Base-by-base conservation (phyloP, 495 filamentous ascomycete genomes). In the Amniculicola lignicola region DNA sequence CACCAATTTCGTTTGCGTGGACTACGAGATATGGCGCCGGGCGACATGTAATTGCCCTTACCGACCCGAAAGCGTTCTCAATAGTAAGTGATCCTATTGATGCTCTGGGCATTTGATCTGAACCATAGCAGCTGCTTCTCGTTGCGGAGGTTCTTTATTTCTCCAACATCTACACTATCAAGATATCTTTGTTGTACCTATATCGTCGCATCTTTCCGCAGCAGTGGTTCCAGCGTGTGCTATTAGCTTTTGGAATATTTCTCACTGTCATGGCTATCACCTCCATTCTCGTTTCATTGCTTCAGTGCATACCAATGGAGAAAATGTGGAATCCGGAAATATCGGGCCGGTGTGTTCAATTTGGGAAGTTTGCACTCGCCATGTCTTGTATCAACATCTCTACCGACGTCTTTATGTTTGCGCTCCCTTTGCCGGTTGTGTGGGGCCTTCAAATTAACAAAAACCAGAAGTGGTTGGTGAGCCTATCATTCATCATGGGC, bases 291-390 rank as follows among this genome's bases (percentile, higher is more conserved):
- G 36, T 39, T 12, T 39, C 14, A 6, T 4, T 39, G 36, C n/a
- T 39, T 12, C 36, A 39, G n/a, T 39, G 36, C 36, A 39, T 39
- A 15, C 36, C 36, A 39, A 6, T 39, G n/a, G 6, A 39, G 6
- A 39, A 39, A 18, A 39, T 39, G 36, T 39, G 36, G 36, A 39
- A 15, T 15, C n/a, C 36, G 4, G 36, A 12, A 15, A 15, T 15
- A 6, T 15, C 36, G n/a, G n/a, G 36, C n/a, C 5, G 36, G n/a
- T 39, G 36, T 4, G 36, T 39, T 15, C 14, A 39, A 6, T 39
- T 39, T 39, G 36, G 36, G n/a, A 39, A 15, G n/a, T 39, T 39
- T 39, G 36, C 36, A n/a, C n/a, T n/a, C n/a, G n/a, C n/a, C n/a
- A n/a, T n/a, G n/a, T n/a, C n/a, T n/a, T n/a, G n/a, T n/a, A n/a